These are phyloP conservation scores for Neonectria hederae DNA, from an alignment of 2,329 filamentous ascomycete genomes.

Conservation along the genomic window DNA sequence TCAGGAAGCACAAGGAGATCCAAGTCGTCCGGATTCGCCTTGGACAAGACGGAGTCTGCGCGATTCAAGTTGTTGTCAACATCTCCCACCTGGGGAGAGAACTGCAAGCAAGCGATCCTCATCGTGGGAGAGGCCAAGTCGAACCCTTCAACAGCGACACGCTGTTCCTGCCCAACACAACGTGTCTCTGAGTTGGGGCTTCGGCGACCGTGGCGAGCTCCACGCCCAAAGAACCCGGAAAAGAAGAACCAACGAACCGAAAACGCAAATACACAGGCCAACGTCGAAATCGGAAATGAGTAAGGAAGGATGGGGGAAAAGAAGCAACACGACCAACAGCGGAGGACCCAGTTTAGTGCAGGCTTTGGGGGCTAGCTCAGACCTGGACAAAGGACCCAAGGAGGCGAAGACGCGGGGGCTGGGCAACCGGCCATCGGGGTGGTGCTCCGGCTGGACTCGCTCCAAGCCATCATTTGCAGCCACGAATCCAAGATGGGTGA, in stretches of 20 bases:
- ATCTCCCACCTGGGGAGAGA: conserved; percentile 75
- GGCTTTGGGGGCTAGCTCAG: background rate
- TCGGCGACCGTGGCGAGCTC: background rate
- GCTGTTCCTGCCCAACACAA: background rate
- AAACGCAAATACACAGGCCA: background rate
- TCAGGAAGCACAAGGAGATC: conserved; percentile 81
- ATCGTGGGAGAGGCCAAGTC: conserved; percentile 52
- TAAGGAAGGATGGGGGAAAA: background rate
- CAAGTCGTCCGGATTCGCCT: conserved; percentile 61
- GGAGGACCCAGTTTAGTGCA: background rate
- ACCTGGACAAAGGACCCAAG: background rate
- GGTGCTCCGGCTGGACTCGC: background rate
- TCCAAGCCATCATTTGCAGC: background rate
- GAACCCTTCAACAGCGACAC: conserved; percentile 22
- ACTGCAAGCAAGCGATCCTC: conserved; percentile 77
- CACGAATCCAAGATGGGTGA: background rate
- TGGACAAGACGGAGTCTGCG: conserved; percentile 60
- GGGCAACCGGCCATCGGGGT: background rate
- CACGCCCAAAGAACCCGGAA: background rate
- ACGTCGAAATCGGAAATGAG: background rate
- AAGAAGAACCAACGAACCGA: background rate
- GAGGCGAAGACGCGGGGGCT: background rate
- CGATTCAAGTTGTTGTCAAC: conserved; percentile 68
- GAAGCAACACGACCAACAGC: background rate
- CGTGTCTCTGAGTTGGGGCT: background rate